Evolutionary conservation across 495 filamentous ascomycete genomes (phyloP), one percentile per base, ranked within the genome.

Genomic region (Talaromyces adpressus): DNA sequence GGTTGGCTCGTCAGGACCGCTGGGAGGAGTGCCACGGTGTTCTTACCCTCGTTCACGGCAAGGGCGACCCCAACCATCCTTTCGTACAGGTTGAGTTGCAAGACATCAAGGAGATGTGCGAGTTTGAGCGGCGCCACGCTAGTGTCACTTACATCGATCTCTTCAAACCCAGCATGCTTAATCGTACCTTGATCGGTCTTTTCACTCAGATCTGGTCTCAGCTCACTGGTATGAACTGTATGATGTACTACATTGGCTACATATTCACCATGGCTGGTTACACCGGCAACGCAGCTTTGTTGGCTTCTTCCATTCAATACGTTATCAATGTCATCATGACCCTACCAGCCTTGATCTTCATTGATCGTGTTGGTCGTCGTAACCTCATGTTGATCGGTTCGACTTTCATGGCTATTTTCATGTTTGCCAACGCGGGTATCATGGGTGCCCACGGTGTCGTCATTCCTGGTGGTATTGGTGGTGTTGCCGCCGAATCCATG

Each of bases 201-300:
- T 91, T 91, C 67, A 89, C 86, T 0, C 91, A 93, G 71, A 89
- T 94, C 70, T 93, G 91, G 91, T 87, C 85, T 29, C 91, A 94
- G 68, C 77, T 93, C 20, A 90, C 89, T 0, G 91, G 91, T 14
- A 91, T 91, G 87, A 93, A 92, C 69, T 89, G 91, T 12, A 92
- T 92, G 89, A 91, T 91, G 84, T 84, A 85, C 67, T 75, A 85
- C 63, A 81, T 83, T 52, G 80, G 58, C 22, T 90, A 91, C 57
- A 80, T 90, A 65, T 90, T 90, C 66, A 83, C 84, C 23, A 90
- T 90, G 88, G 87, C 88, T 14, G 87, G 88, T 16, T 74, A 88
- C 0, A 79, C 77, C 1, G 79, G 79, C 32, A 78, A 86, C 64
- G 81, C 85, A 59, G 75, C 83, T 39, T 81, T 94, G 11, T 77